Percentiles rank a stretch among this genome's conserved stretches.
Evolutionary conservation across 257 asterid genomes (phyloP).

Genomic region (Nicotiana paniculata): DNA sequence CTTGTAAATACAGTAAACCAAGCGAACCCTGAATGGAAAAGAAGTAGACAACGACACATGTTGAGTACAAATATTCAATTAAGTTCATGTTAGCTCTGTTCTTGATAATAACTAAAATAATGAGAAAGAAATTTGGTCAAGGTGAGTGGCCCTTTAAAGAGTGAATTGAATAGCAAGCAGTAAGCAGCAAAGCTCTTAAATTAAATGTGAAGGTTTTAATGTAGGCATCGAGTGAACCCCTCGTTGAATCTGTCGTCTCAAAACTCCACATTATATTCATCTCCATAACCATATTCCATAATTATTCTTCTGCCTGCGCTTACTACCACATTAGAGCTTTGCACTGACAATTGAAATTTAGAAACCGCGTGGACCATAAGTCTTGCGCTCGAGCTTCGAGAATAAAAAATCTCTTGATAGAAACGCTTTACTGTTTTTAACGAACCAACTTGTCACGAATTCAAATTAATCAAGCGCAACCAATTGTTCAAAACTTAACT

Average conservation of each 20-base stretch:
- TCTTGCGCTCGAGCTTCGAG: no score
- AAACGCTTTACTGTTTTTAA: not conserved
- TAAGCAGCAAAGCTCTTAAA: not conserved
- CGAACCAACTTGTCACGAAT: not conserved
- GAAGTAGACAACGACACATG: not conserved
- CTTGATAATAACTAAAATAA: not conserved
- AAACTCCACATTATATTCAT: not conserved
- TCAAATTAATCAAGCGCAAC: rapidly evolving
- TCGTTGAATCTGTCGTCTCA: not conserved
- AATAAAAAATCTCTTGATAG: not conserved
- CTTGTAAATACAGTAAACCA: not conserved
- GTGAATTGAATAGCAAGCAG: not conserved
- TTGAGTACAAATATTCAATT: not conserved
- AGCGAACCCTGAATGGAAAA: not conserved
- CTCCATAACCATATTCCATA: not conserved
- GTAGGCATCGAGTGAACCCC: not conserved
- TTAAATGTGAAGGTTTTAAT: not conserved
- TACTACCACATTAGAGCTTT: not conserved
- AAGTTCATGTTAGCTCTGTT: not conserved
- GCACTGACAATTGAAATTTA: not conserved
- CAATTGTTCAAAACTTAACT: not conserved
- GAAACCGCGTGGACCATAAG: not conserved
- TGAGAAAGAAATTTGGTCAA: not conserved
- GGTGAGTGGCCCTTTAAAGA: not conserved
- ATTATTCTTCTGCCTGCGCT: not conserved